These are phyloP conservation scores for Telopea speciosissima DNA, from an alignment of 177 flowering plant genomes.

Conservation along the genomic window DNA sequence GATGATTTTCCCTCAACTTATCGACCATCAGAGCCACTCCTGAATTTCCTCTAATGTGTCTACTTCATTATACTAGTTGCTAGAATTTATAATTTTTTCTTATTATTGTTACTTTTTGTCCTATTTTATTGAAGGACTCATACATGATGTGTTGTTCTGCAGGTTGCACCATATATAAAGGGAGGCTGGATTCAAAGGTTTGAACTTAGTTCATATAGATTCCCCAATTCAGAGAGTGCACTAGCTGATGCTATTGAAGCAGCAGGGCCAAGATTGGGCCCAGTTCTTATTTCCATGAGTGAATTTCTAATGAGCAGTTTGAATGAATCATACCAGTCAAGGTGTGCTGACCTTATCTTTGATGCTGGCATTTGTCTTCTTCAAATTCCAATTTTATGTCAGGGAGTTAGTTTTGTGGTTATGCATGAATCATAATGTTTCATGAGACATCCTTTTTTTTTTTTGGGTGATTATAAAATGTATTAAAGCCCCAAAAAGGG, in stretches of 20 bases:
- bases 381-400: too few species aligned
- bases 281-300: slow-evolving; percentile 75
- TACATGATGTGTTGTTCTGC: slow-evolving; percentile 15
- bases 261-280: slow-evolving; percentile 88
- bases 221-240: slow-evolving; percentile 74
- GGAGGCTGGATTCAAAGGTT: slow-evolving; percentile 91
- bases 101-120: too few species aligned
- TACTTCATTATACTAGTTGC: too few species aligned
- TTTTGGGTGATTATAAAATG: too few species aligned
- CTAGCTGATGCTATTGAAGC: slow-evolving; percentile 72
- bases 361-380: not conserved
- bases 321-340: slow-evolving; percentile 93
- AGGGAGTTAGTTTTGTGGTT: not conserved
- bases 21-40: too few species aligned
- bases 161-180: slow-evolving; percentile 66
- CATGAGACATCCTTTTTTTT: not conserved
- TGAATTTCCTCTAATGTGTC: too few species aligned
- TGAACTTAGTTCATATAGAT: slow-evolving; percentile 50
- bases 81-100: too few species aligned
- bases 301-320: slow-evolving; percentile 92
- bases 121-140: not conserved
- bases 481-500: too few species aligned
- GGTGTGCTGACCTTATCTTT: slow-evolving; percentile 37
- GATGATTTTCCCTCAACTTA: too few species aligned
- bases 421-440: not conserved